phyloP scores from a whole-genome alignment of 148 eudicot genomes.

The Persicaria maculosa region DNA sequence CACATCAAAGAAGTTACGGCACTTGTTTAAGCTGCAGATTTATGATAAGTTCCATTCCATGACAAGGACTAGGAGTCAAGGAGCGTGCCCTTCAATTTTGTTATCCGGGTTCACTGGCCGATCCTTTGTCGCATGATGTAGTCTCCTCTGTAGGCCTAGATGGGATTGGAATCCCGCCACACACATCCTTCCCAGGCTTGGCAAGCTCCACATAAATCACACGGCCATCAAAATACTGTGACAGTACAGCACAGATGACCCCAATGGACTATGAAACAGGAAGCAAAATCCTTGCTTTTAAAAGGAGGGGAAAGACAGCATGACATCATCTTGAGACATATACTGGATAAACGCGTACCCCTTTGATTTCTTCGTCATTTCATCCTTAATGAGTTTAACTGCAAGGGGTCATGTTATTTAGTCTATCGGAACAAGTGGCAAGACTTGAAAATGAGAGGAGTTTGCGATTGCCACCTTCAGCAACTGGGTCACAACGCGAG shows the following conservation, averaged over 20 bases:
- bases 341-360: conserved; percentile 46
- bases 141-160: not conserved
- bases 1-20: no score
- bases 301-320: conserved; percentile 3
- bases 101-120: not conserved
- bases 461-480: not conserved
- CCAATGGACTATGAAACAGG: not conserved
- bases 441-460: not conserved
- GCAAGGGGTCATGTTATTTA: not conserved
- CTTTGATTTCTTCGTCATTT: conserved; percentile 29
- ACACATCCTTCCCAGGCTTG: conserved; percentile 25
- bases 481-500: not conserved
- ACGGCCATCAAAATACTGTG: conserved; percentile 36
- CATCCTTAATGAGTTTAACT: conserved; percentile 6
- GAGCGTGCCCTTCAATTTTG: not conserved
- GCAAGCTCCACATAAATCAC: conserved; percentile 37
- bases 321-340: conserved; percentile 36
- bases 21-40: no score
- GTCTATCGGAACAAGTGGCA: not conserved
- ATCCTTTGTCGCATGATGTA: not conserved
- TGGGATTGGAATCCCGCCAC: conserved; percentile 20
- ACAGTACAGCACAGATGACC: not conserved
- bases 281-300: not conserved
- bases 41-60: not conserved
- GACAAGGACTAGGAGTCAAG: not conserved